Evolutionary conservation across 2,329 filamentous ascomycete species (phyloP), one percentile per base, ranked within the genome.

Genomic region (Laburnicola sp.): DNA sequence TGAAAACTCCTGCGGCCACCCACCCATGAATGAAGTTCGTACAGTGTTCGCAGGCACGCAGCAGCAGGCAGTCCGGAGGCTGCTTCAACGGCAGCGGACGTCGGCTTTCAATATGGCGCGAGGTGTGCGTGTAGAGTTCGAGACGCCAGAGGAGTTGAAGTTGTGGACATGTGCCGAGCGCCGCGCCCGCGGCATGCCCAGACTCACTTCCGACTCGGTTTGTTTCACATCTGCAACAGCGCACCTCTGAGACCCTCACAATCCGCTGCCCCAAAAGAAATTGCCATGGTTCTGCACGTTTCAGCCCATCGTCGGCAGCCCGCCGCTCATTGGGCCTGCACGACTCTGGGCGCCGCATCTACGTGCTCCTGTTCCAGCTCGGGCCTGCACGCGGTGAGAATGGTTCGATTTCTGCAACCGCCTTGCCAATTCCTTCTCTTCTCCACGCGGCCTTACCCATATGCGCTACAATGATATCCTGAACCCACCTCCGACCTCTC

Each of bases 381-480:
- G 51, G 51, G 49, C 50, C 40, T 57, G 58, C 55, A 50, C 60
- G 54, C 51, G 51, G 53, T 54, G 45, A 58, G 62, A 50, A 58
- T 73, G 64, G 69, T 71, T 58, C 64, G 69, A 73, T 63, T 64
- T 65, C 56, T 69, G 61, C 58, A 59, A 62, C 63, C 48, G 57
- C 63, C 60, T 64, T 55, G 58, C 61, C 64, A 61, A 62, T 57
- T 58, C 59, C 57, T 28, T 62, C 57, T 50, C 43, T 52, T 57
- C 57, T 62, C 63, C 63, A 66, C 64, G 60, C 65, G 63, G 65
- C 63, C 55, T 54, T 63, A 55, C 50, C 64, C 63, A 68, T 60
- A 59, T 63, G 57, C 57, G 52, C 58, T 48, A 62, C 57, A 51
- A 53, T 65, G 57, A 66, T 67, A 65, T 66, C 64, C 63, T 62